phyloP scores from a whole-genome alignment of 768 basidiomycete species.

The Hericium coralloides region DNA sequence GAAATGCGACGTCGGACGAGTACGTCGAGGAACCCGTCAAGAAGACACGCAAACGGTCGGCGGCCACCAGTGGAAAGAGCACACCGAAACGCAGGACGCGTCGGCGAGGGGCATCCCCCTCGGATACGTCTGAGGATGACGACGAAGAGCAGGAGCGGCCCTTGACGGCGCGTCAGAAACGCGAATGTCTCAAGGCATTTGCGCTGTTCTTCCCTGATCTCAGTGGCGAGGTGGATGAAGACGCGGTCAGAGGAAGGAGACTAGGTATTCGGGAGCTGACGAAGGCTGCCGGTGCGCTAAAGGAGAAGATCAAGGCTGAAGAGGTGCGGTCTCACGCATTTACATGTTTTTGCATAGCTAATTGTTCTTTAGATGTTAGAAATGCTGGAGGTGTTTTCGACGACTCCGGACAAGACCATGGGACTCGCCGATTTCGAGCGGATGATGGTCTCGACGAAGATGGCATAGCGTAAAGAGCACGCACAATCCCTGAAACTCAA shows the following conservation, averaged over 20 bases:
- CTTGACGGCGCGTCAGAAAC: conserved; percentile 44
- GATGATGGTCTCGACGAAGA: conserved; percentile 62
- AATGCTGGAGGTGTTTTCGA: conserved; percentile 74
- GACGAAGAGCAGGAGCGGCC: neutral
- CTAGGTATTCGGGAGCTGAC: conserved; percentile 64
- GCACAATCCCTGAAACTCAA: neutral
- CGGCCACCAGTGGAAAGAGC: neutral
- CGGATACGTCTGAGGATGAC: neutral
- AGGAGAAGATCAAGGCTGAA: conserved; percentile 63
- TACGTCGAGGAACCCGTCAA: conserved; percentile 8
- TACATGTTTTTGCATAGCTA: too few relatives aligned
- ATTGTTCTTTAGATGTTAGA: conserved; percentile 50
- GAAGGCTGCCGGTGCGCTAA: conserved; percentile 49
- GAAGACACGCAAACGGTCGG: neutral
- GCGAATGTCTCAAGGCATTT: conserved; percentile 50
- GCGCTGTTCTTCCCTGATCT: conserved; percentile 65
- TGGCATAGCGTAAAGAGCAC: conserved; percentile 27
- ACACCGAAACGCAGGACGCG: neutral
- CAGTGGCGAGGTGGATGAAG: conserved; percentile 28
- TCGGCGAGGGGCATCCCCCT: neutral
- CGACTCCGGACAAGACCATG: conserved; percentile 60
- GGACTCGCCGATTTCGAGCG: conserved; percentile 58
- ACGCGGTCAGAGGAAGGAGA: conserved; percentile 39
- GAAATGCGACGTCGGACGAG: conserved; percentile 10
- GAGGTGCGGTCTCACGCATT: conserved; percentile 39